Evolutionary conservation across 2,329 filamentous ascomycete genomes (phyloP), one percentile per base, ranked within the genome.

Genomic region (Dactylellina cionopaga): DNA sequence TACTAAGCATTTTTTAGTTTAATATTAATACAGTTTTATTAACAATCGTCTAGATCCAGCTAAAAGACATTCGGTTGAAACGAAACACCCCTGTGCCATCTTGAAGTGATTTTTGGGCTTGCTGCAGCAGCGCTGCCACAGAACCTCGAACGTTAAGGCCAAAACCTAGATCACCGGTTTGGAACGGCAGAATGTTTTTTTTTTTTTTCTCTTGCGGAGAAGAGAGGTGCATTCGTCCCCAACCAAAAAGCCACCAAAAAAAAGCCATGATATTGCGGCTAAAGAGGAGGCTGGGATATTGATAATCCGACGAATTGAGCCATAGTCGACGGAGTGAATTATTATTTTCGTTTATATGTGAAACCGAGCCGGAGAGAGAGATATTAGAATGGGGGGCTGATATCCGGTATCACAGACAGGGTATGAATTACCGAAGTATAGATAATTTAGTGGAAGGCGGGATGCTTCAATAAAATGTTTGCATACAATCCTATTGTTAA

Each of bases 241-340:
- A n/a, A n/a, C n/a, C n/a, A n/a, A n/a, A n/a, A n/a, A n/a, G n/a
- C n/a, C n/a, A n/a, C n/a, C n/a, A n/a, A n/a, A n/a, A n/a, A n/a
- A n/a, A n/a, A n/a, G 39, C 46, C 41, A 64, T 33, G 15, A 15
- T 19, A 19, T 41, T 41, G 44, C 44, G 56, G 56, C 56, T 62
- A 41, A 62, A 62, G 5, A 27, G 44, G 56, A 49, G 56, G 56
- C 56, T 62, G 56, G 43, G 56, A 35, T 54, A 13, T n/a, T 10
- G 15, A 11, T 33, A 6, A n/a, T 39, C 33, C 10, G 17, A 5
- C 17, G n/a, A n/a, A n/a, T n/a, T n/a, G n/a, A n/a, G n/a, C n/a
- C n/a, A n/a, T n/a, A n/a, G n/a, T n/a, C n/a, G n/a, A n/a, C n/a
- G n/a, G n/a, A n/a, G n/a, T n/a, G n/a, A n/a, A n/a, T n/a, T n/a